A percentile compares a stretch with the other conserved stretches of the same genome.
These are phyloP conservation scores for Botrytis sinoallii DNA, from an alignment of 2,329 filamentous ascomycete species.

Conservation along the genomic window DNA sequence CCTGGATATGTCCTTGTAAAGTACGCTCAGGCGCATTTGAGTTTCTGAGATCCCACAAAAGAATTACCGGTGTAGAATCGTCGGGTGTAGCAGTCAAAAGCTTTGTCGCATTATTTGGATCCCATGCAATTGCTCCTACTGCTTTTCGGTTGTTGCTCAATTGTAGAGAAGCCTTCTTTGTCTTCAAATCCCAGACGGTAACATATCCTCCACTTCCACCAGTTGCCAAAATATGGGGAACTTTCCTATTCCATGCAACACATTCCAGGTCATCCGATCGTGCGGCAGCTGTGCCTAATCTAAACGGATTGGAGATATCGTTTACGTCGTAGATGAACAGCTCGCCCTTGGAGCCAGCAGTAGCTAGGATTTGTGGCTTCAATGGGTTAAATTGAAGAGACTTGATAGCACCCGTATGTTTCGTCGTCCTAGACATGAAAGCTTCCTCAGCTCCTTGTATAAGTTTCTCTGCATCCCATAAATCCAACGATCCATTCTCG, in stretches of 20 bases:
- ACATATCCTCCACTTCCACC: conserved; percentile 92
- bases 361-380: conserved; percentile 86
- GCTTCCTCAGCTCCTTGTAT: conserved; percentile 61
- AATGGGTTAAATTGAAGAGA: conserved; percentile 94
- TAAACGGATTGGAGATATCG: conserved; percentile 82
- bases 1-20: conserved; percentile 88
- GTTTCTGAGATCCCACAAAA: conserved; percentile 93
- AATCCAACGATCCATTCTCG: conserved; percentile 87
- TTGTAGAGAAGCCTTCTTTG: conserved; percentile 94
- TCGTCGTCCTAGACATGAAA: conserved; percentile 80
- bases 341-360: conserved; percentile 91
- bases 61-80: conserved; percentile 81
- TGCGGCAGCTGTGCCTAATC: conserved; percentile 81
- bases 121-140: conserved; percentile 95
- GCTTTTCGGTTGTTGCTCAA: conserved; percentile 91
- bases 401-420: conserved; percentile 91
- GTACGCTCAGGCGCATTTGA: conserved; percentile 90
- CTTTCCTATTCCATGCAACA: conserved; percentile 97
- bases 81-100: conserved; percentile 88
- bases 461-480: conserved; percentile 83
- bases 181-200: conserved; percentile 97
- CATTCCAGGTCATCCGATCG: conserved; percentile 94
- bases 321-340: conserved; percentile 94
- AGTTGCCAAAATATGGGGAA: conserved; percentile 92
- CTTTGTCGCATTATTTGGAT: conserved; percentile 92